phyloP scores from a whole-genome alignment of 1,284 basidiomycete genomes.

The Ustilago curta region DNA sequence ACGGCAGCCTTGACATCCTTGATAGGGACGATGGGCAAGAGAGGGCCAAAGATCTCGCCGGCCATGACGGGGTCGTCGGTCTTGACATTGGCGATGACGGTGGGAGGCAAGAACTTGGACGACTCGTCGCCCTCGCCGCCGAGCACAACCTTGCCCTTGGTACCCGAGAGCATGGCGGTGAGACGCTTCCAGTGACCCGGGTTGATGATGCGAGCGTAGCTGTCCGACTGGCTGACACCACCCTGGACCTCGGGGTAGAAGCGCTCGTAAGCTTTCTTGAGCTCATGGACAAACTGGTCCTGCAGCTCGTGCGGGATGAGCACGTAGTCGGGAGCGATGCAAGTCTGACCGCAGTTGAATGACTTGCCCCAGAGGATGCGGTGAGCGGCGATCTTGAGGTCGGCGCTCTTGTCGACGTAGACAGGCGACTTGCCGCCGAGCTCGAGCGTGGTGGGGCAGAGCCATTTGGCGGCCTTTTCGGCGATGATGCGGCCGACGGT shows the following conservation, averaged over 20 bases:
- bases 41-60: slow-evolving; percentile 82
- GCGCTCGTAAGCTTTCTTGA: slow-evolving; percentile 74
- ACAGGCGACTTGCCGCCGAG: slow-evolving; percentile 87
- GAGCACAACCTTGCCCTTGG: slow-evolving; percentile 78
- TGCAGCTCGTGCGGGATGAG: slow-evolving; percentile 78
- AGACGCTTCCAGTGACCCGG: slow-evolving; percentile 76
- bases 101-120: slow-evolving; percentile 77
- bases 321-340: slow-evolving; percentile 79
- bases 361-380: slow-evolving; percentile 84
- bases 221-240: slow-evolving; percentile 71
- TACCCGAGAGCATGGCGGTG: slow-evolving; percentile 76
- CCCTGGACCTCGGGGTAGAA: slow-evolving; percentile 70
- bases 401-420: slow-evolving; percentile 78
- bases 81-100: slow-evolving; percentile 76
- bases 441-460: slow-evolving; percentile 84
- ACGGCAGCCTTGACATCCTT: slow-evolving; percentile 69
- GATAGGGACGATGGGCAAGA: slow-evolving; percentile 82
- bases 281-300: slow-evolving; percentile 75
- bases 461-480: slow-evolving; percentile 83
- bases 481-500: slow-evolving; percentile 82
- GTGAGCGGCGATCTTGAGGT: slow-evolving; percentile 70
- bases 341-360: slow-evolving; percentile 75
- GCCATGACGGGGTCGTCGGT: slow-evolving; percentile 74
- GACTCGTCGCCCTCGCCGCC: slow-evolving; percentile 78
- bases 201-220: slow-evolving; percentile 74